Base-by-base conservation (phyloP, 176 grass and related monocot species). In the Rhynchospora breviuscula region DNA sequence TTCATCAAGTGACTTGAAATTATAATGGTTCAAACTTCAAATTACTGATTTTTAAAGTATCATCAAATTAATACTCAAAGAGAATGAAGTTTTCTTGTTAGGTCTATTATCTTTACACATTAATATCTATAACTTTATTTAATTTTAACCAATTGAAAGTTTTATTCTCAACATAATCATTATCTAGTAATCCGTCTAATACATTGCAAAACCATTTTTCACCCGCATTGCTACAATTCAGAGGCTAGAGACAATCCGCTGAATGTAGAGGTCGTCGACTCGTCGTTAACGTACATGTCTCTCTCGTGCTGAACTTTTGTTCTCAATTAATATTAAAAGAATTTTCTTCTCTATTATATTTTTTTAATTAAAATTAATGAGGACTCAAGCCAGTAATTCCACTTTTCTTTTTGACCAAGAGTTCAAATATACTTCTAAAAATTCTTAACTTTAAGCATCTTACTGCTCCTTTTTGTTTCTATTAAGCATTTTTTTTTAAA, bases 401-500 rank as follows among this genome's bases (percentile, higher is more conserved):
- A 13, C 67, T 43, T 43, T 74, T 8, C 51, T 74, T 51, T 22
- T 49, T 12, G 44, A 23, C 44, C 70, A 17, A 49, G 8, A 17
- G 43, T 43, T 67, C 29, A 40, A 7, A 25, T 18, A 31, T 68
- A 68, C 5, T 68, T 68, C 43, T 8, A 8, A 70, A 46, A 23
- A 23, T 51, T 51, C 44, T 74, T 74, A 74, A 15, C 70, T 74
- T 51, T 74, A 74, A 74, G 70, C 70, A 49, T 74, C 67, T 70
- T 45, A 70, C 19, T 63, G 25, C 19, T 26, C 25, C n/a, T 63
- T 63, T 25, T 63, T 7, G 0, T 18, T 7, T 17, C 54, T 57
- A 10, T 5, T 17, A 3, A 5, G 4, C 1, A 29, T 29, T 29
- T 29, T 29, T 29, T 29, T 29, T 29, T 29, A 29, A 29, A 29